phyloP scores from a whole-genome alignment of 108 stramenopile species.

The Seminavis robusta region DNA sequence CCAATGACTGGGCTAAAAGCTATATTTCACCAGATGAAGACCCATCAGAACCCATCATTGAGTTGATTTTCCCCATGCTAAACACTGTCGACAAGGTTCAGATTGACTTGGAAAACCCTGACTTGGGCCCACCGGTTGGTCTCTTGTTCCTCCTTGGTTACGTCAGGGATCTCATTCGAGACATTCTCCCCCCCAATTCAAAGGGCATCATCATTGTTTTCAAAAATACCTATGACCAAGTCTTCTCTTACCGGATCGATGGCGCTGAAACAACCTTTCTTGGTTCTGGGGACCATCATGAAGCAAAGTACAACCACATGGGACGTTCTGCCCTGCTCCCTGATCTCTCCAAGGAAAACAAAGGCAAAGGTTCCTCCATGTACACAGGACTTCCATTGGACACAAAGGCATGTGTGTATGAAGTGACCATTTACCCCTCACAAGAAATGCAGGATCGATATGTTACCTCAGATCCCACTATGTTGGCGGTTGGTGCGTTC shows the following conservation, averaged over 20 bases:
- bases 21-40: background rate
- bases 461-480: conserved; percentile 8
- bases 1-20: too few species aligned
- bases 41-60: conserved; percentile 1
- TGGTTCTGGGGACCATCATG: background rate
- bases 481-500: conserved; percentile 16
- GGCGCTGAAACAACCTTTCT: background rate
- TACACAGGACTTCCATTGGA: too few species aligned
- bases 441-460: conserved; percentile 4
- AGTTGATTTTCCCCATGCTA: background rate
- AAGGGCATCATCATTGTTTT: background rate
- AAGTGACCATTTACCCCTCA: conserved; percentile 14
- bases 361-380: background rate
- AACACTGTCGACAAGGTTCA: too few species aligned
- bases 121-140: too few species aligned
- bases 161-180: too few species aligned
- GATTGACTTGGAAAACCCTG: too few species aligned
- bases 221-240: background rate
- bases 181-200: too few species aligned
- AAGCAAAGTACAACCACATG: background rate
- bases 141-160: too few species aligned
- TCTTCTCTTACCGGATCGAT: background rate
- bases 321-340: background rate
- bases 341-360: background rate
- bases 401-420: conserved; percentile 9